Evolutionary conservation across 306 rosid genomes (phyloP).

Genomic region (Trichosanthes cucumerina): DNA sequence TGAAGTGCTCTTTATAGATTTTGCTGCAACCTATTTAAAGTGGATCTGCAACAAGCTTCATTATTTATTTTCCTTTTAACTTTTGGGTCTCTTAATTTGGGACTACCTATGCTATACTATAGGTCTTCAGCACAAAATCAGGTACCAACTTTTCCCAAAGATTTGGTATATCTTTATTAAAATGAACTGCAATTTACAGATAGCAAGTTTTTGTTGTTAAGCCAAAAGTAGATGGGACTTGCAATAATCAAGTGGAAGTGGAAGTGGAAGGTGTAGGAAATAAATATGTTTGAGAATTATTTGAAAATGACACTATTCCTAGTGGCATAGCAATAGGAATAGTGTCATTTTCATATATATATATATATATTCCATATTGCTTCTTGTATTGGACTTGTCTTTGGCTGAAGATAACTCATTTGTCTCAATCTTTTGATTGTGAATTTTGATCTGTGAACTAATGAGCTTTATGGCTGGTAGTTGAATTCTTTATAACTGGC

Average conservation of each 20-base stretch:
- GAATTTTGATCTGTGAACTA: not conserved
- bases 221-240: not conserved
- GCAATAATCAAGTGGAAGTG: not conserved
- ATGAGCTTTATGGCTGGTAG: not conserved
- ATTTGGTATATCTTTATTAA: not conserved
- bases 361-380: not conserved
- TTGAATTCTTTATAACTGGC: not conserved
- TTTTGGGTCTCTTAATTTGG: not conserved
- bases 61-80: not conserved
- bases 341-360: too few relatives aligned
- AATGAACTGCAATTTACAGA: not conserved
- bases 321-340: not conserved
- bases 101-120: not conserved
- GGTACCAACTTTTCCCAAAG: not conserved
- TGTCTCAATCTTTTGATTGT: conserved; percentile 2
- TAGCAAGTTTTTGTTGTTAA: not conserved
- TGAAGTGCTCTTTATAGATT: not conserved
- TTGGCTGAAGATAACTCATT: not conserved
- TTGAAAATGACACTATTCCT: not conserved
- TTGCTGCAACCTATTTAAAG: not conserved
- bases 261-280: not conserved
- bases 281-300: not conserved
- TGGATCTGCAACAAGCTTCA: not conserved
- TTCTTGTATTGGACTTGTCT: not conserved
- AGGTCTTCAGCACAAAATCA: not conserved